phyloP scores from a whole-genome alignment of 176 grass and related monocot genomes.

The Calamus simplicifolius region DNA sequence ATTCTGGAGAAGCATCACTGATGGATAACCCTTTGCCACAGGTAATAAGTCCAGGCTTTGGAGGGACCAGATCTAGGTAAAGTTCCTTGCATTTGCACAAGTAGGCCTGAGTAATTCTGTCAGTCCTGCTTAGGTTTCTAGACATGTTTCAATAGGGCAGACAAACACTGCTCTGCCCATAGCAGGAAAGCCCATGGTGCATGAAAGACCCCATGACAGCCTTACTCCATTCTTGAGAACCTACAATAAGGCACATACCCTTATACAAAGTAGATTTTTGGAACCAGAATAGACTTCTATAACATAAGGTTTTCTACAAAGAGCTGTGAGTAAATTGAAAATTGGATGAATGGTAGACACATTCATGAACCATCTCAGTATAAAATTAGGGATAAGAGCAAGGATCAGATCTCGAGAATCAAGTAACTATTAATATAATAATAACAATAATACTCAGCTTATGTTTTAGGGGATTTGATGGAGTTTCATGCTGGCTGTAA shows the following conservation, averaged over 20 bases:
- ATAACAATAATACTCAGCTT: no score
- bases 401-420: no score
- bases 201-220: constrained; percentile 84
- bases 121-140: constrained; percentile 10
- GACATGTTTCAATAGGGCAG: constrained; percentile 28
- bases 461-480: no score
- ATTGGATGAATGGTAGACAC: no score
- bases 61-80: constrained; percentile 47
- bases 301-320: no score
- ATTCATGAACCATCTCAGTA: no score
- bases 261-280: no score
- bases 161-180: constrained; percentile 47
- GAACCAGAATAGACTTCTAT: no score
- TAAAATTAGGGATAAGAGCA: no score
- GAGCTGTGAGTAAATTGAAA: no score
- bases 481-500: no score
- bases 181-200: constrained; percentile 49
- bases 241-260: constrained; percentile 12
- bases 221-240: constrained; percentile 66
- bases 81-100: constrained; percentile 53
- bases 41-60: constrained; percentile 22
- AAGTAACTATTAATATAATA: no score
- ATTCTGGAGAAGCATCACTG: constrained; percentile 11
- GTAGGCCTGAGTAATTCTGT: constrained; percentile 18
- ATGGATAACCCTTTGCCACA: neutral